Percentiles rank a stretch among this genome's conserved stretches.
Conservation (phyloP, 352 stramenopile genomes). For the Plasmopara muralis region DNA sequence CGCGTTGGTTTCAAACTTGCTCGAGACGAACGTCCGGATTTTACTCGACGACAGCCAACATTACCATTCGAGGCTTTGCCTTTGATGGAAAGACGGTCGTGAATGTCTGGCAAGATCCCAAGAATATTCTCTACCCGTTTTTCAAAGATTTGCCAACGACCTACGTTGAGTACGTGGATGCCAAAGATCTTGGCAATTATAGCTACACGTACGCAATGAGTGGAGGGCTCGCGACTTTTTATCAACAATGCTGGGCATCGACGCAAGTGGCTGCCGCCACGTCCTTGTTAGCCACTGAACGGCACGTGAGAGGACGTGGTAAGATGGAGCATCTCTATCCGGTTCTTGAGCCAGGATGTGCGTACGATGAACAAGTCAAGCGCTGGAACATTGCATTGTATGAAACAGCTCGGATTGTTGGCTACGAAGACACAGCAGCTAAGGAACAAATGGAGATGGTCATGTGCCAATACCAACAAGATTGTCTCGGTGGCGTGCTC, state of each 20-base stretch:
- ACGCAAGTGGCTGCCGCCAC: slow-evolving; percentile 1
- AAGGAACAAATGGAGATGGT: slow-evolving; percentile 50
- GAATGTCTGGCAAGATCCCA: slow-evolving; percentile 29
- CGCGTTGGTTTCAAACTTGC: slow-evolving; percentile 30
- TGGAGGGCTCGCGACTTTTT: slow-evolving; percentile 41
- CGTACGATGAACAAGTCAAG: slow-evolving; percentile 26
- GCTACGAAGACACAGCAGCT: slow-evolving; percentile 32
- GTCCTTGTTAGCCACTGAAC: slow-evolving; percentile 4
- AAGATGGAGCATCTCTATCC: slow-evolving; percentile 4
- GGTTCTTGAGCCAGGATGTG: slow-evolving; percentile 14
- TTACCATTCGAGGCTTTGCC: slow-evolving; percentile 22
- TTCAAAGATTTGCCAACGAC: slow-evolving; percentile 51
- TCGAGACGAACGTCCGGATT: slow-evolving; percentile 3
- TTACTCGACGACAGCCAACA: slow-evolving; percentile 20
- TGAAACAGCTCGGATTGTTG: slow-evolving; percentile 36
- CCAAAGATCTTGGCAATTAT: slow-evolving; percentile 42
- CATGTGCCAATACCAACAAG: slow-evolving; percentile 40
- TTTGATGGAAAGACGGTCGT: slow-evolving; percentile 22
- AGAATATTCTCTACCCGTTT: slow-evolving; percentile 48
- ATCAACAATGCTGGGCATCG: slow-evolving; percentile 30
- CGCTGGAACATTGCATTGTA: slow-evolving; percentile 45
- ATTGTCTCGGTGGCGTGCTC: slow-evolving; percentile 39
- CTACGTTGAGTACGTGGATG: slow-evolving; percentile 41
- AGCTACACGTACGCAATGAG: slow-evolving; percentile 58
- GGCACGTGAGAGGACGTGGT: neutral